phyloP scores from a whole-genome alignment of 2,329 filamentous ascomycete genomes.

The Pestalotiopsis sp. region DNA sequence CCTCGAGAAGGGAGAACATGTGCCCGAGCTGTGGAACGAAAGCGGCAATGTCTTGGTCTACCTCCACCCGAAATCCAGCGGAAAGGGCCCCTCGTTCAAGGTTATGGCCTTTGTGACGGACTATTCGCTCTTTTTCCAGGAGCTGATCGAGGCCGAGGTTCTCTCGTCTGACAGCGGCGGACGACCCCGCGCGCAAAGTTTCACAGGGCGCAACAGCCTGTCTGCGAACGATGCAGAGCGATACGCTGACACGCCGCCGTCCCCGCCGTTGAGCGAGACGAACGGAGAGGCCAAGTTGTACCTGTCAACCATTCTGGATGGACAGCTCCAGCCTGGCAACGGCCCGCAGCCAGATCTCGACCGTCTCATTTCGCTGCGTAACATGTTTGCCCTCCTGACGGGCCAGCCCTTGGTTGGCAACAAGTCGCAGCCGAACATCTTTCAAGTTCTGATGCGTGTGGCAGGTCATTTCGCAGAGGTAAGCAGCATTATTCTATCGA shows the following conservation, averaged over 20 bases:
- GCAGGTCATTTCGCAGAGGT: conserved; percentile 50
- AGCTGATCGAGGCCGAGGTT: conserved; percentile 48
- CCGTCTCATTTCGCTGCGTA: conserved; percentile 58
- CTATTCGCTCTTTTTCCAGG: conserved; percentile 54
- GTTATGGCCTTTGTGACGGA: conserved; percentile 54
- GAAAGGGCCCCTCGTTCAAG: conserved; percentile 59
- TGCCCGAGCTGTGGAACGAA: conserved; percentile 68
- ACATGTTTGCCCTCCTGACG: conserved; percentile 66
- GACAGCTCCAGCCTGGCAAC: conserved; percentile 32
- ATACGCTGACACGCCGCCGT: conserved; percentile 34
- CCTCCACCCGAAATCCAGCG: conserved; percentile 51
- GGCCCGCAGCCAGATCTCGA: conserved; percentile 46
- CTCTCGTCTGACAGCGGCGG: conserved; percentile 30
- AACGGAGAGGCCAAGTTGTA: conserved; percentile 51
- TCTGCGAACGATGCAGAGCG: conserved; percentile 50
- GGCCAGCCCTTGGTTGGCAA: conserved; percentile 64
- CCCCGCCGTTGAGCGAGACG: conserved; percentile 36
- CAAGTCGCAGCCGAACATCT: conserved; percentile 49
- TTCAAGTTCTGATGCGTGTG: conserved; percentile 55
- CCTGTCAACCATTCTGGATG: conserved; percentile 46
- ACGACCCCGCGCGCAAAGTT: conserved; percentile 42
- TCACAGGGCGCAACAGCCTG: conserved; percentile 47
- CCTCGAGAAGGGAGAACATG: conserved; percentile 56
- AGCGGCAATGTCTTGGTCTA: conserved; percentile 57
- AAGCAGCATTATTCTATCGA: neutral